Base-by-base conservation (phyloP, 2,329 filamentous ascomycete species). In the Magnaporthales sp. region DNA sequence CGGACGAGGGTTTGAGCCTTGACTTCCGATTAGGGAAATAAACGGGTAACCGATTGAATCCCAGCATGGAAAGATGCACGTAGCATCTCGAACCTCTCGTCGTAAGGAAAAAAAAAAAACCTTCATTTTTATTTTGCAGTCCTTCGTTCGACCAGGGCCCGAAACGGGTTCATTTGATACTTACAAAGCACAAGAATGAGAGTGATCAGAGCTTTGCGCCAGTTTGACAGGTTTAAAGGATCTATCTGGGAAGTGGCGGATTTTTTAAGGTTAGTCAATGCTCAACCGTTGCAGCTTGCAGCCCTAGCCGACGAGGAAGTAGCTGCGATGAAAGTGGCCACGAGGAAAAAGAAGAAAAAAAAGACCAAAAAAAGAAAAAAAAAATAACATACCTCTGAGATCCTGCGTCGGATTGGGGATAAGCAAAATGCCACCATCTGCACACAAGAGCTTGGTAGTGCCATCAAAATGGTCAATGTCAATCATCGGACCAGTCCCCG, bases 121-220 rank as follows among this genome's bases (percentile, higher is more conserved):
- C n/a, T n/a, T n/a, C n/a, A n/a, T 32, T 32, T 32, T 10, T 4
- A 2, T 32, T 32, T 32, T 2, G 9, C 9, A 8, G 4, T 10
- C 13, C 31, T 32, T 10, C 2, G 9, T 32, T 32, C 2, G 31
- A 4, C 4, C 4, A 10, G 31, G n/a, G n/a, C n/a, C n/a, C n/a
- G n/a, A n/a, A n/a, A n/a, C n/a, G n/a, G n/a, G 38, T 6, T 6
- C n/a, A 19, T 7, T 15, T 4, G n/a, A 51, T 11, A 66, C 73
- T 65, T 71, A 75, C 74, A 75, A 29, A 75, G 70, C 62, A 72
- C 72, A 29, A 76, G 67, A 7, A 71, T 69, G 3, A 63, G 71
- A 15, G 76, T 71, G 30, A 73, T 71, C 1, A 71, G 60, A 72
- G 74, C 76, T 64, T 76, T 76, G 31, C 74, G 69, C 73, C 74